Base-by-base conservation (phyloP, 331 rosid genomes). In the Ulmus americana region DNA sequence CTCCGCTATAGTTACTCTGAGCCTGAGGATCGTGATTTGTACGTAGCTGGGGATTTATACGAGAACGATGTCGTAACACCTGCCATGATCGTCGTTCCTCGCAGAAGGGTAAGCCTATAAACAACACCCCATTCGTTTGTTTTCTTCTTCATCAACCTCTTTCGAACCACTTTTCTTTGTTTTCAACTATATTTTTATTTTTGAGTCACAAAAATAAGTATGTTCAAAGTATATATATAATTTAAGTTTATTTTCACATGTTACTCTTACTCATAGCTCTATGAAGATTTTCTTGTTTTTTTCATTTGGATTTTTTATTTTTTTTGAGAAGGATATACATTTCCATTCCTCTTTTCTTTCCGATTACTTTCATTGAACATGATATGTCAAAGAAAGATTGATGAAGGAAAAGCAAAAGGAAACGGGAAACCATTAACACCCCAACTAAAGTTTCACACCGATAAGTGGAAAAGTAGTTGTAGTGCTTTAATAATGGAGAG, bases 71-170 rank as follows among this genome's bases (percentile, higher is more conserved):
- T 86, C 9, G 86, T 87, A 64, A 85, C 94, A 11, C 89, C 98
- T 3, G 88, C 98, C 55, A 85, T 87, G 88, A 85, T 92, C 52
- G 90, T 87, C 48, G 95, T 86, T 62, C 97, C 98, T 79, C 95
- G 95, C 62, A 63, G 74, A 51, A 81, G 68, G 86, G 96, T 91
- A 83, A 53, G 12, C 47, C 15, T 4, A 20, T 20, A 18, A 47
- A 47, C 0, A 11, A 53, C 7, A 13, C 53, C n/a, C 9, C 13
- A 48, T 4, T 11, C 14, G 53, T 48, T 28, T 16, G 18, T 12
- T 48, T 47, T 48, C 53, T 16, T 13, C 14, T 48, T 10, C 53
- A n/a, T 13, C 18, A 48, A 12, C n/a, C n/a, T 3, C 7, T 12
- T 12, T 48, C 13, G 4, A 12, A 48, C 5, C 0, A 46, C 0